Conservation (phyloP, 106 monocot genomes). For the Phalaenopsis equestris region DNA sequence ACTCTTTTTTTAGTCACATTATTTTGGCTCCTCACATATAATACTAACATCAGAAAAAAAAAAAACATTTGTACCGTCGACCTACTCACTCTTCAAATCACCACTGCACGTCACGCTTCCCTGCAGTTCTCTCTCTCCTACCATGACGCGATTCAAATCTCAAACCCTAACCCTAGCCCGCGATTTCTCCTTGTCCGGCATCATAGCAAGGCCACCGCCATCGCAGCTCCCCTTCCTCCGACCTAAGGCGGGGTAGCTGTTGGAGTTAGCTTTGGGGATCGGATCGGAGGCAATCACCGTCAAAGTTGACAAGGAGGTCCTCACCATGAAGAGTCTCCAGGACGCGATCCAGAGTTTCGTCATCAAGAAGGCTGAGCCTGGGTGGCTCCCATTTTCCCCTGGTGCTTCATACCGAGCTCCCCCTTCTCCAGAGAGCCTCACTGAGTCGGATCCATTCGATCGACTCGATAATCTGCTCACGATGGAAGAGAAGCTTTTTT, state of each 20-base stretch:
- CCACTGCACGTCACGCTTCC: too few relatives aligned
- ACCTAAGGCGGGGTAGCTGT: slow-evolving; percentile 15
- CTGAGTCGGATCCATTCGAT: slow-evolving; percentile 15
- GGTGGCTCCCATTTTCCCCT: slow-evolving; percentile 38
- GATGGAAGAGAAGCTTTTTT: slow-evolving; percentile 15
- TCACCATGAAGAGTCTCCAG: slow-evolving; percentile 22
- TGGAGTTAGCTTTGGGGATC: slow-evolving; percentile 25
- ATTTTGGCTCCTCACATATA: too few relatives aligned
- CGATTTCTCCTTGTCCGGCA: neutral
- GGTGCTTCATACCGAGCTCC: slow-evolving; percentile 34
- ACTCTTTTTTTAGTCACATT: too few relatives aligned
- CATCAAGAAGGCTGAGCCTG: slow-evolving; percentile 22
- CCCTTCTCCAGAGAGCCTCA: slow-evolving; percentile 10
- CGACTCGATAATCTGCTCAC: slow-evolving; percentile 11
- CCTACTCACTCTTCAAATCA: too few relatives aligned
- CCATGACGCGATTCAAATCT: slow-evolving; percentile 8
- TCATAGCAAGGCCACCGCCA: neutral
- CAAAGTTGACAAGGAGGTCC: slow-evolving; percentile 7
- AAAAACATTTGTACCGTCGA: too few relatives aligned
- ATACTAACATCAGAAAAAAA: too few relatives aligned
- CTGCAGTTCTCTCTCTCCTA: neutral
- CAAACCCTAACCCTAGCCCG: slow-evolving; percentile 8
- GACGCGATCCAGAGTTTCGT: slow-evolving; percentile 32
- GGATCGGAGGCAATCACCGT: neutral
- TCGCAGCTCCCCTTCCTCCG: slow-evolving; percentile 1